Conservation (phyloP, 1,139 yeast genomes). For the Lodderomyces jiufengensis region DNA sequence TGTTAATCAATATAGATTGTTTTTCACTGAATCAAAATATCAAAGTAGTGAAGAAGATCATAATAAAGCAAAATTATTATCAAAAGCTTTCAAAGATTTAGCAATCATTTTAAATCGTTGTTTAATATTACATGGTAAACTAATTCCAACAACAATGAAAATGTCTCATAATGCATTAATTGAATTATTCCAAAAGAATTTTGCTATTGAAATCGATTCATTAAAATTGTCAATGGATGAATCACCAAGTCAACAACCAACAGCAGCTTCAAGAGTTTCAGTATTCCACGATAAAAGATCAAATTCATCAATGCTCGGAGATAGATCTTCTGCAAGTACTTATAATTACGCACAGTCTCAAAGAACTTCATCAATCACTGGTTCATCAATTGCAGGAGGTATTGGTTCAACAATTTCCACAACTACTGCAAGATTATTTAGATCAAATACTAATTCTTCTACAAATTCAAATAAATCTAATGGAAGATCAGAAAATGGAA, state of each 20-base stretch:
- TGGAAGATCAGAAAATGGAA: neutral
- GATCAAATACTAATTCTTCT: constrained; percentile 31
- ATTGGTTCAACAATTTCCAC: constrained; percentile 7
- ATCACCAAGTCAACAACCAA: constrained; percentile 2
- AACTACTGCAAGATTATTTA: constrained; percentile 26
- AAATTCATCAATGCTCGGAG: constrained; percentile 7
- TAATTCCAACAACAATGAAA: constrained; percentile 56
- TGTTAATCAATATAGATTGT: constrained; percentile 75
- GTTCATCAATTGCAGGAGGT: constrained; percentile 8
- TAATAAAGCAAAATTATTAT: constrained; percentile 48
- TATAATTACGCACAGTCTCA: constrained; percentile 1
- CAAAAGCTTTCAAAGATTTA: constrained; percentile 66
- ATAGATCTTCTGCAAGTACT: constrained; percentile 1
- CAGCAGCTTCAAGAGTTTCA: constrained; percentile 14
- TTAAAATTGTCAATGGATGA: constrained; percentile 23
- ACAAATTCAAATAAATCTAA: constrained; percentile 1
- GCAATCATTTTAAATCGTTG: constrained; percentile 65
- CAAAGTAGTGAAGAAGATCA: constrained; percentile 39
- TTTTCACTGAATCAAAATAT: constrained; percentile 48
- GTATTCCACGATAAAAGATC: constrained; percentile 20
- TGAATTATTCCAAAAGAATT: constrained; percentile 63
- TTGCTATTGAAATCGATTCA: constrained; percentile 56
- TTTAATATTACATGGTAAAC: constrained; percentile 62
- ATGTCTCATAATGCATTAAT: constrained; percentile 66
- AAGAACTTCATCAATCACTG: neutral